Conservation (phyloP, 2,329 filamentous ascomycete species). For the Mycosphaerelloides madeirae region DNA sequence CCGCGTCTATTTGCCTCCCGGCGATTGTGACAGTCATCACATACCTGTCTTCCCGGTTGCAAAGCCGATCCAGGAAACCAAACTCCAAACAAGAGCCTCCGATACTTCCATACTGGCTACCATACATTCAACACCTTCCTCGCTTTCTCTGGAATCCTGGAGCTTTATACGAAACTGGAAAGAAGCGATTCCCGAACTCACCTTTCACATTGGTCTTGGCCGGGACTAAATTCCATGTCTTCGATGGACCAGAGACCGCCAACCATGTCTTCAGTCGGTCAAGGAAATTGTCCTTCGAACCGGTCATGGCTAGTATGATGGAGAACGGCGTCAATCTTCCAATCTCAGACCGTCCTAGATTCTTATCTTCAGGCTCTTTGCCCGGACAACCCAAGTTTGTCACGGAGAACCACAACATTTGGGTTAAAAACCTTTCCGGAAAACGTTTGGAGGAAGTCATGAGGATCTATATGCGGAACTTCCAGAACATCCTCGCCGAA, state of each 20-base stretch:
- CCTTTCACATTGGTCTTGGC: conserved; percentile 13
- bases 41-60: neutral
- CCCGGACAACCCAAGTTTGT: conserved; percentile 7
- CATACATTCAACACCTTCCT: conserved; percentile 9
- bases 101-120: conserved; percentile 9
- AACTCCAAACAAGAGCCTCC: neutral
- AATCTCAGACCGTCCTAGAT: conserved; percentile 3
- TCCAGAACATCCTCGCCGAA: conserved; percentile 3
- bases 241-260: conserved; percentile 4
- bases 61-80: neutral
- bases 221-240: conserved; percentile 13
- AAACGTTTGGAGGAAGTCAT: conserved; percentile 11
- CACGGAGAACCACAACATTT: conserved; percentile 11
- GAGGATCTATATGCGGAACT: conserved; percentile 7
- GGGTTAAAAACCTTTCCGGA: conserved; percentile 11
- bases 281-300: conserved; percentile 11
- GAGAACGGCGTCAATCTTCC: conserved; percentile 11
- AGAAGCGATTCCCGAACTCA: conserved; percentile 1
- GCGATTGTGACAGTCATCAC: neutral
- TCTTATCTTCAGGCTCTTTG: neutral
- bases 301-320: conserved; percentile 12
- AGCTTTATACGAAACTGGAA: neutral
- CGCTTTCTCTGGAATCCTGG: conserved; percentile 7
- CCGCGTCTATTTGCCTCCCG: neutral
- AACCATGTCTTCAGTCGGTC: conserved; percentile 12